Conservation (phyloP, 345 rosid species). For the Arabidopsis suecica region DNA sequence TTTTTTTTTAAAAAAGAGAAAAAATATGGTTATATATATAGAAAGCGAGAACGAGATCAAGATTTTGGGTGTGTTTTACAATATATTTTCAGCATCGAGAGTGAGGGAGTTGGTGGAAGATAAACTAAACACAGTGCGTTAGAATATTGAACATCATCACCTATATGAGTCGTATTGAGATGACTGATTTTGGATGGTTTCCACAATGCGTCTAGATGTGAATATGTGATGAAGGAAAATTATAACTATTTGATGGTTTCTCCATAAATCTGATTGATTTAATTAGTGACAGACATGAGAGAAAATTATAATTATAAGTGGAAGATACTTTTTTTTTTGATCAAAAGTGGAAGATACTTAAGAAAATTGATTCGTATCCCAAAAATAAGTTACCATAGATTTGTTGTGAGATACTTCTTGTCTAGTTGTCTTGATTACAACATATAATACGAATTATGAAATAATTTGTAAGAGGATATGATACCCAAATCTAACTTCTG, state of each 20-base stretch:
- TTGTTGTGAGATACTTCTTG: constrained; percentile 8
- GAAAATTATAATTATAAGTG: not conserved
- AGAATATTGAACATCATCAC: not conserved
- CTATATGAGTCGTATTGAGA: not conserved
- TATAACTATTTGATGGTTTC: not conserved
- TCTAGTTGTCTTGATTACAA: not conserved
- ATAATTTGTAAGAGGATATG: not conserved
- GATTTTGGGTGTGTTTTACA: not conserved
- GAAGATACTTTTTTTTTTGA: not conserved
- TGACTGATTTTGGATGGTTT: constrained; percentile 1
- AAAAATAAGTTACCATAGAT: constrained; percentile 1
- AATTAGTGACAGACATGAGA: constrained; percentile 26
- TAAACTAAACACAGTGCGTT: not conserved
- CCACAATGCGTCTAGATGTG: not conserved
- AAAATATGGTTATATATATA: too few relatives aligned
- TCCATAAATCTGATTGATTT: not conserved
- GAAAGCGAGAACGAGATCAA: not conserved
- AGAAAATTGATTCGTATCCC: constrained; percentile 26
- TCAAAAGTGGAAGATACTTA: not conserved
- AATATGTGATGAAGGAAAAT: not conserved
- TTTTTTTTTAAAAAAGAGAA: too few relatives aligned
- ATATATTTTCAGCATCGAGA: not conserved
- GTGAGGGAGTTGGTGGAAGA: not conserved
- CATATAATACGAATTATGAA: not conserved
- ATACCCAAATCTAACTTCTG: not conserved